Evolutionary conservation across 108 stramenopile genomes (phyloP), one percentile per base, ranked within the genome.

Genomic region (Bacterosira constricta): DNA sequence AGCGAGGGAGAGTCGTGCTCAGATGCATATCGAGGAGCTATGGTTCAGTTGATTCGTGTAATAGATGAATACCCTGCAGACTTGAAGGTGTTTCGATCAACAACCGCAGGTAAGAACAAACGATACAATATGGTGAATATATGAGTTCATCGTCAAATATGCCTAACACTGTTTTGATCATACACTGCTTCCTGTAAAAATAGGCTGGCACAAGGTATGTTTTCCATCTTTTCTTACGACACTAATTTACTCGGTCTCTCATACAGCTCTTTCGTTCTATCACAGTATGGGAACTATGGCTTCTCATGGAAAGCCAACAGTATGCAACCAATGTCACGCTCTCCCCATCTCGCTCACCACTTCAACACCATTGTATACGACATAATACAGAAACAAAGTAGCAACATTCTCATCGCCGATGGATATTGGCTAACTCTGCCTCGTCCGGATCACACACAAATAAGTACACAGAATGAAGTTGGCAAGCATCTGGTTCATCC

Each of bases 401-500:
- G 52, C 18, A 55, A 31, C 6, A 82, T 89, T 21, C 52, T 42
- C 17, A 83, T 86, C 31, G 66, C 85, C 44, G 90, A 92, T 65
- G 90, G 86, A 23, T 89, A 84, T 63, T 92, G 88, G 86, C 77
- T 92, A 10, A 86, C 88, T 18, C 77, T 88, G 31, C 69, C 83
- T 27, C 76, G 90, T 27, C 90, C 90, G 4, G 90, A 92, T 80
- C 88, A 92, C 64, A 77, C 86, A 25, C 85, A 92, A 60, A 73
- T 80, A 32, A 70, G 69, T 56, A 41, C 66, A 36, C 12, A 60
- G 15, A 85, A 86, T 39, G 67, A 73, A 7, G 80, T 92, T 57
- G 90, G 88, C 10, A 85, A 82, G 31, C 88, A 92, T 69, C 58
- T 92, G 54, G 88, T 88, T 1, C 90, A 92, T 77, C 90, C 90